Base-by-base conservation (phyloP, 1,284 basidiomycete species). In the Schizophyllum commune region DNA sequence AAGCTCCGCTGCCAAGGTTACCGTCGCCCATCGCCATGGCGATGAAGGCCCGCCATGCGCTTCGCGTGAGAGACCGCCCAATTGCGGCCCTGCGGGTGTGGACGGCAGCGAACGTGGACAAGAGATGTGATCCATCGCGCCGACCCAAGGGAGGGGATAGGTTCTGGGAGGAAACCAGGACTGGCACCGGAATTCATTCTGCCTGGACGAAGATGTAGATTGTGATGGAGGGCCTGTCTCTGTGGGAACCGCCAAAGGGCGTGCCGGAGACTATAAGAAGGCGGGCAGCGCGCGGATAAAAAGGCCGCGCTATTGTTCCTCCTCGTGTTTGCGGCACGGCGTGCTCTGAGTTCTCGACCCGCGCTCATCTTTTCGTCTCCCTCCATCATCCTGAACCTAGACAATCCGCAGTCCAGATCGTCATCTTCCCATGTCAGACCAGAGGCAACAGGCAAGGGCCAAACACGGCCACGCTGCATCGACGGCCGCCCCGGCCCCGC, bases 401-500 rank as follows among this genome's bases (percentile, higher is more conserved):
- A 11, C 3, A 47, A 47, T 47, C 27, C 27, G 27, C 27, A 27
- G 27, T 27, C 27, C 27, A 27, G 27, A 27, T 47, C 39, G 9
- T 47, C 13, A 13, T 47, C 17, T 47, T 47, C 17, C 39, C 13
- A 47, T 47, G 39, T 11, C 39, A 13, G 39, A 47, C 13, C 39
- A 47, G 39, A 61, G 72, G 58, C 65, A 71, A 33, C 27, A 27
- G 27, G 64, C 79, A 52, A 86, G 84, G 72, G 74, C 84, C 33
- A 89, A 88, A 74, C 83, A 86, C 61, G 72, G 75, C 47, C 80
- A 85, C 72, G 81, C 85, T 19, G 75, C 86, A 15, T 82, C 86
- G 0, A 78, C 85, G 65, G 80, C 84, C 20, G 79, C 81, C 58
- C 78, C 89, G 52, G 85, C 89, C 17, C 91, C 92, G 17, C 82